Conservation (phyloP, 345 rosid species). For the Brassica rapa region DNA sequence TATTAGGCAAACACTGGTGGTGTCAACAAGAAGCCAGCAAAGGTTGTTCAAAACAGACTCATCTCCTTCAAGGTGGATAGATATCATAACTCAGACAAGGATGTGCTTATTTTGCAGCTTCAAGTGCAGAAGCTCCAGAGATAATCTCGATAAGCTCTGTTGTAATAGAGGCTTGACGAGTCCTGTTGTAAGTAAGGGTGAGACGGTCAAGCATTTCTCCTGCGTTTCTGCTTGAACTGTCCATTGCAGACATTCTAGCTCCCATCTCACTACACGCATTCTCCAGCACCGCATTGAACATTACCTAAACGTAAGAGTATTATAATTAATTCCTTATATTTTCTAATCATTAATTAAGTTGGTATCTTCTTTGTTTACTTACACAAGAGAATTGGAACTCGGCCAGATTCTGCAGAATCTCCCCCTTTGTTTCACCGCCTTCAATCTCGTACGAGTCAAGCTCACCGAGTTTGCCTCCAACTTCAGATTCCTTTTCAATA, state of each 20-base stretch:
- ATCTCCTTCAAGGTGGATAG: conserved; percentile 31
- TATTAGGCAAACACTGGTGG: conserved; percentile 7
- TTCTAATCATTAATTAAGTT: not conserved
- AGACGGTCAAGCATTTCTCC: conserved; percentile 98
- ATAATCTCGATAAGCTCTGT: too few species aligned
- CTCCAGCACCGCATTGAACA: conserved; percentile 95
- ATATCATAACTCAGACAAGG: not conserved
- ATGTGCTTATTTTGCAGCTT: conserved; percentile 42
- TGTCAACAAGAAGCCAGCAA: conserved; percentile 23
- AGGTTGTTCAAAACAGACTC: conserved; percentile 22
- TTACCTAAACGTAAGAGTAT: conserved; percentile 45
- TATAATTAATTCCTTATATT: not conserved
- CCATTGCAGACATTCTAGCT: conserved; percentile 95
- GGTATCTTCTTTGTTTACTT: conserved; percentile 41
- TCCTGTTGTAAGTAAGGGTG: conserved; percentile 87
- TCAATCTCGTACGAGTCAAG: conserved; percentile 93
- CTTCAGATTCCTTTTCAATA: conserved; percentile 83
- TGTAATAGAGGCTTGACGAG: conserved; percentile 20
- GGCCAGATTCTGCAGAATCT: conserved; percentile 82
- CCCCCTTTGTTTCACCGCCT: conserved; percentile 95
- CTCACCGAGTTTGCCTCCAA: conserved; percentile 89
- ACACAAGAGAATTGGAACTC: conserved; percentile 99
- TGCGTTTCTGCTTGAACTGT: conserved; percentile 98
- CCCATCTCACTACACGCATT: conserved; percentile 87
- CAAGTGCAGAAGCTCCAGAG: conserved; percentile 90